Evolutionary conservation across 1,284 basidiomycete genomes (phyloP).

Genomic region (Mycena citricolor): DNA sequence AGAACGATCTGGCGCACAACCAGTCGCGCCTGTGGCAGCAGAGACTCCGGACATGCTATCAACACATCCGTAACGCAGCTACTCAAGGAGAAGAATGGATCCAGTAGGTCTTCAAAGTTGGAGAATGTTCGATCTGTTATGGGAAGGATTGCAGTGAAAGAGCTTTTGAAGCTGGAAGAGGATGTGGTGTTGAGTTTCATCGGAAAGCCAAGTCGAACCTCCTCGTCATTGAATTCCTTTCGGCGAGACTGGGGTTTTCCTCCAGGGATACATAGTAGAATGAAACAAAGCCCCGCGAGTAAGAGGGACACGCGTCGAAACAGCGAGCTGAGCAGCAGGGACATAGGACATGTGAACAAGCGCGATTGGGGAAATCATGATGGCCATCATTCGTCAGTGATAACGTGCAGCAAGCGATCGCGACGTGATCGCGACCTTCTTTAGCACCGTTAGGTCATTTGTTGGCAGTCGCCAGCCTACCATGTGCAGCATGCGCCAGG

Average conservation of each 20-base stretch:
- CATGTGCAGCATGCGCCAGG: too few species aligned
- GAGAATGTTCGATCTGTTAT: slow-evolving; percentile 39
- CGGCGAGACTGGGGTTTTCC: not conserved
- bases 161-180: slow-evolving; percentile 19
- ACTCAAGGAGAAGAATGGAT: slow-evolving; percentile 36
- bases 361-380: too few species aligned
- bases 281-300: too few species aligned
- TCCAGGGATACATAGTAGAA: not conserved
- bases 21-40: slow-evolving; percentile 36
- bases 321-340: not conserved
- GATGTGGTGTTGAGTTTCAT: not conserved
- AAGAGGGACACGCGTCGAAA: not conserved
- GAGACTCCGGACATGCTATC: slow-evolving; percentile 44
- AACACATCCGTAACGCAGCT: slow-evolving; percentile 40
- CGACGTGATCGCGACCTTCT: too few species aligned
- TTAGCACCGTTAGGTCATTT: too few species aligned
- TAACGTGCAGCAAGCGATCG: too few species aligned
- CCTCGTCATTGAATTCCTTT: too few species aligned
- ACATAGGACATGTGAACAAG: not conserved
- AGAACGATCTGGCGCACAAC: slow-evolving; percentile 35
- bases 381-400: too few species aligned
- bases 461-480: too few species aligned
- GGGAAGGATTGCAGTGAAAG: slow-evolving; percentile 52
- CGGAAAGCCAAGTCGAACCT: not conserved
- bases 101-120: slow-evolving; percentile 35